phyloP scores from a whole-genome alignment of 805 yeast genomes.

The Pichia thaimueangensis region DNA sequence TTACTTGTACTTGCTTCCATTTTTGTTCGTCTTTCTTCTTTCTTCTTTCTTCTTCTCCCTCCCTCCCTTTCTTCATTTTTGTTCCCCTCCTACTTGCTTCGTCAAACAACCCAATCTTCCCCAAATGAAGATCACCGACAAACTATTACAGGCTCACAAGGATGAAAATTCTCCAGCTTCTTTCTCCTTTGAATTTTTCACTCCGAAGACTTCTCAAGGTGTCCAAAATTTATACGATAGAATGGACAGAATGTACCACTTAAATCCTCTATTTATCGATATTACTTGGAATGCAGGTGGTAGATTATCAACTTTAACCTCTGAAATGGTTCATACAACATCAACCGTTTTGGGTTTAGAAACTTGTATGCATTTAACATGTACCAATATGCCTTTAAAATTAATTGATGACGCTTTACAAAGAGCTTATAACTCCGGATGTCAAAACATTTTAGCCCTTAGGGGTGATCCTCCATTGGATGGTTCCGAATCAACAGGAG shows the following conservation, averaged over 20 bases:
- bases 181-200: conserved; percentile 93
- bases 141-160: conserved; percentile 35
- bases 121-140: conserved; percentile 41
- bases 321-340: conserved; percentile 87
- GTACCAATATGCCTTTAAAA: conserved; percentile 85
- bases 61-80: too few species aligned
- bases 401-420: conserved; percentile 79
- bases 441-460: conserved; percentile 89
- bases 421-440: conserved; percentile 84
- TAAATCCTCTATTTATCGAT: conserved; percentile 87
- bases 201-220: conserved; percentile 96
- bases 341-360: conserved; percentile 88
- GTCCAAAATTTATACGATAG: conserved; percentile 93
- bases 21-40: too few species aligned
- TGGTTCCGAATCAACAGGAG: conserved; percentile 71
- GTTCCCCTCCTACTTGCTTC: too few species aligned
- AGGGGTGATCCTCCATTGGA: conserved; percentile 93
- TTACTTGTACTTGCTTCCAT: too few species aligned
- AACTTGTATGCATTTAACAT: conserved; percentile 96
- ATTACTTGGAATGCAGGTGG: conserved; percentile 99
- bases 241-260: conserved; percentile 94
- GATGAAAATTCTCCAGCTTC: conserved; percentile 45
- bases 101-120: background rate
- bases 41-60: too few species aligned
- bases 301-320: conserved; percentile 70